phyloP scores from a whole-genome alignment of 345 rosid species.

The Melaleuca quinquenervia region DNA sequence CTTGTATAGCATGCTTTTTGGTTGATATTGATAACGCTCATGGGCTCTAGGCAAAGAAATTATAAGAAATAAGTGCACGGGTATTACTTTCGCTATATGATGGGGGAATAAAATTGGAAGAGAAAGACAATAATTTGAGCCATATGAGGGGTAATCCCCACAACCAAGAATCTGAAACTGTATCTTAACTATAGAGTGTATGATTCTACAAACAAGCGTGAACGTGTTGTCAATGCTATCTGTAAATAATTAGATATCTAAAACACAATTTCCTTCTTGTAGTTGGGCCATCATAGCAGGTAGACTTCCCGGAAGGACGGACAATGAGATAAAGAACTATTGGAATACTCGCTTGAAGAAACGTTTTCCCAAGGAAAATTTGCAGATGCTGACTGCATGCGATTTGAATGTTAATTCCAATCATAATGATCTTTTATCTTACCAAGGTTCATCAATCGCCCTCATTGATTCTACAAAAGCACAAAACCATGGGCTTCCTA shows the following conservation, averaged over 20 bases:
- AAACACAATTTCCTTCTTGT: neutral
- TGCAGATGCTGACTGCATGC: neutral
- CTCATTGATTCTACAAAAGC: neutral
- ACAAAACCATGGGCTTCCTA: neutral
- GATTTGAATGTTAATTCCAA: neutral
- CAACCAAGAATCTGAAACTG: neutral
- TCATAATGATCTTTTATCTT: neutral
- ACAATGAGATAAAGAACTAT: slow-evolving; percentile 5
- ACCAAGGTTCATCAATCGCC: neutral
- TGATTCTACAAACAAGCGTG: neutral
- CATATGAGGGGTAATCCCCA: neutral
- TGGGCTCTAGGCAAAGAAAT: neutral
- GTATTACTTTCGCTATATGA: neutral
- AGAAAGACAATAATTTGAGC: neutral
- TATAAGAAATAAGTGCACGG: too few relatives aligned
- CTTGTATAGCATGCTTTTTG: neutral
- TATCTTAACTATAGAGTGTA: neutral
- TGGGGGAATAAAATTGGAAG: neutral
- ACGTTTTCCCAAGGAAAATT: neutral
- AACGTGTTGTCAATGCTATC: neutral
- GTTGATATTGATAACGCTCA: neutral
- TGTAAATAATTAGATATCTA: neutral
- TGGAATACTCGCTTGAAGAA: slow-evolving; percentile 6
- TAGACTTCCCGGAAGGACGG: slow-evolving; percentile 3
- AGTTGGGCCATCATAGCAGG: slow-evolving; percentile 4